Evolutionary conservation across 345 rosid genomes (phyloP).

Genomic region (Sapria himalayana): DNA sequence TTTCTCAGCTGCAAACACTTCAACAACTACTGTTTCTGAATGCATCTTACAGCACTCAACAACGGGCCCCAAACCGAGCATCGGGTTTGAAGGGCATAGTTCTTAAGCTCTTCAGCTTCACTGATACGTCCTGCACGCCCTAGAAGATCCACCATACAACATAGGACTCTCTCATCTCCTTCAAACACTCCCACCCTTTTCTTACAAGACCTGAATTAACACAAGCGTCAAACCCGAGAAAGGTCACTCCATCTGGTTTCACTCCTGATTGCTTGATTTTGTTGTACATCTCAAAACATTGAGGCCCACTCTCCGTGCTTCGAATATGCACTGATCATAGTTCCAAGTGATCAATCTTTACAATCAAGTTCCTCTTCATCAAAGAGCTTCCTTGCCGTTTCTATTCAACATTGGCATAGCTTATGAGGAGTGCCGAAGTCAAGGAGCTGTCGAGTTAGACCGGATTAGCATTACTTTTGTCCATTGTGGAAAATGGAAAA

Average conservation of each 20-base stretch:
- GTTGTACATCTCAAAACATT: slow-evolving; percentile 20
- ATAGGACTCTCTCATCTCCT: slow-evolving; percentile 23
- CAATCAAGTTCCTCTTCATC: slow-evolving; percentile 14
- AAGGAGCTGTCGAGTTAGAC: slow-evolving; percentile 16
- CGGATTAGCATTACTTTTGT: too few relatives aligned
- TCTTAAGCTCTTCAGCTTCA: slow-evolving; percentile 21
- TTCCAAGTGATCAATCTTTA: slow-evolving; percentile 33
- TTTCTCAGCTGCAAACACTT: slow-evolving; percentile 28
- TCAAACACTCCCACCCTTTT: slow-evolving; percentile 21
- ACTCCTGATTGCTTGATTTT: slow-evolving; percentile 20
- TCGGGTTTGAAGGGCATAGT: slow-evolving; percentile 24
- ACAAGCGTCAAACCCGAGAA: slow-evolving; percentile 29
- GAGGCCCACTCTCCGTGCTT: slow-evolving; percentile 27
- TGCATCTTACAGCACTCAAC: slow-evolving; percentile 31
- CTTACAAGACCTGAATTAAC: slow-evolving; percentile 29
- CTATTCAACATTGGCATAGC: slow-evolving; percentile 37
- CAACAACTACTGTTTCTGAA: slow-evolving; percentile 13
- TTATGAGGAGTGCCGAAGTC: slow-evolving; percentile 19
- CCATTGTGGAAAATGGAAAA: too few relatives aligned
- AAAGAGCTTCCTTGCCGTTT: slow-evolving; percentile 22
- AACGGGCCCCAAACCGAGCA: slow-evolving; percentile 30
- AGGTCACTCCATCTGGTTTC: slow-evolving; percentile 21
- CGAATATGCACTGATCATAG: slow-evolving; percentile 26
- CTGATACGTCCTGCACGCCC: slow-evolving; percentile 24
- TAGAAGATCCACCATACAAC: slow-evolving; percentile 32